Base-by-base conservation (phyloP, 2,329 filamentous ascomycete species). In the Pyricularia pennisetigena region DNA sequence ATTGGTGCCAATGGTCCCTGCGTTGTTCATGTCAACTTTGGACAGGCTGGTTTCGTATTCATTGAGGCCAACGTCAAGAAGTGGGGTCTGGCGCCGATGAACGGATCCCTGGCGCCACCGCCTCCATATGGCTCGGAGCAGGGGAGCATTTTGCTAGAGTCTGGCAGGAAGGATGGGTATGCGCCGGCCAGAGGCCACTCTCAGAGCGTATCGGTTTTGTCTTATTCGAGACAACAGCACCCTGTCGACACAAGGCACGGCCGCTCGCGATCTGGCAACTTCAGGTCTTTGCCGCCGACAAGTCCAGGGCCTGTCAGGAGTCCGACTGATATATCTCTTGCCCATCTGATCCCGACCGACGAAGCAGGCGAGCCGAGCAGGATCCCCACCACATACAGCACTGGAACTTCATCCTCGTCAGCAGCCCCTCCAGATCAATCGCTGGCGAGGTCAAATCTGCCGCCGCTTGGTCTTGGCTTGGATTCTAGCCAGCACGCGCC, bases 31-130 rank as follows among this genome's bases (percentile, higher is more conserved):
- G 95, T 98, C 76, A 99, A 99, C 78, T 96, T 99, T 77, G 95
- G 95, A 8, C 95, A 99, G 77, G 92, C 95, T 75, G 95, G 95
- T 41, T 99, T 98, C 76, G 95, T 99, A 65, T 99, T 98, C 76
- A 98, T 99, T 73, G 95, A 99, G 79, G 95, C 94, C 70, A 99
- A 99, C 75, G 95, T 99, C 70, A 99, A 99, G 87, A 99, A 98
- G 83, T 99, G 95, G 95, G 95, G 95, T 1, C 82, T 99, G 68
- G 95, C 95, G 65, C 95, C 95, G 5, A 96, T 96, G 86, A 97
- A 93, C 1, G 95, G 95, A 69, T 97, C 93, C 74, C 84, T 99
- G 69, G 95, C 95, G 30, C 95, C 95, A 20, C 95, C 95, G 62
- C 95, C 95, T 66, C 95, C 95, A 1, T 99, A 99, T 76, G 95